These are phyloP conservation scores for Sarocladium strictum DNA, from an alignment of 2,329 filamentous ascomycete species.

Conservation along the genomic window DNA sequence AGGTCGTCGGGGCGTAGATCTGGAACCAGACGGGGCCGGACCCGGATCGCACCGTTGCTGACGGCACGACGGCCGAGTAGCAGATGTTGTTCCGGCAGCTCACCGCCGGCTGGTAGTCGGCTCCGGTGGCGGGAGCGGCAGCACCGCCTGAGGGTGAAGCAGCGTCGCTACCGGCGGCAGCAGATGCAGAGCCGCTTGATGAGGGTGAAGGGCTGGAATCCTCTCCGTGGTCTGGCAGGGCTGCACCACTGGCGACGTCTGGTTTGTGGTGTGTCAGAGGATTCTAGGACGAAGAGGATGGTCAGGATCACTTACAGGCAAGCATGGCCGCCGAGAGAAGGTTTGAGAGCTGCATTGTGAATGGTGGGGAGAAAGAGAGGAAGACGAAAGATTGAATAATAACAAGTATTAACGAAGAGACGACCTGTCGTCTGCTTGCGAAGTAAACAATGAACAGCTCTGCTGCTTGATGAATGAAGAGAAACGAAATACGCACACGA, in stretches of 20 bases:
- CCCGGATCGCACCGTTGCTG: constrained; percentile 38
- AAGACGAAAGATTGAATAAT: not conserved
- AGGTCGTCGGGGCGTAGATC: constrained; percentile 45
- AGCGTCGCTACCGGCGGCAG: no score
- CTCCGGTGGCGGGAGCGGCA: not conserved
- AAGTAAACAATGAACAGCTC: not conserved
- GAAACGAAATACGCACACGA: not conserved
- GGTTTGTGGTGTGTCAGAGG: not conserved
- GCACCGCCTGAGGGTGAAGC: not conserved
- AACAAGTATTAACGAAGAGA: not conserved
- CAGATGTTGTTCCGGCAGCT: constrained; percentile 32
- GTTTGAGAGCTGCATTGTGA: constrained; percentile 7
- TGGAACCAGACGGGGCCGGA: constrained; percentile 56
- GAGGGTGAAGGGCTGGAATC: no score
- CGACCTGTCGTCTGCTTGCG: constrained; percentile 9
- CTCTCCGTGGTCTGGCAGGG: constrained; percentile 7
- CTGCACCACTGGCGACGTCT: not conserved
- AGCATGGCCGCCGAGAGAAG: constrained; percentile 1
- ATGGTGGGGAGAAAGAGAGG: not conserved
- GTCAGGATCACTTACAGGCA: constrained; percentile 6
- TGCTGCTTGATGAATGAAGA: constrained; percentile 3
- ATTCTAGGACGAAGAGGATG: not conserved
- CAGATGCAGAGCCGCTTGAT: not conserved
- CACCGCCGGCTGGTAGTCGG: not conserved
- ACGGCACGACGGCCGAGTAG: constrained; percentile 50